A percentile compares a stretch with the other conserved stretches of the same genome.
These are phyloP conservation scores for Taxillus chinensis DNA, from an alignment of 164 flowering plant species.

Conservation along the genomic window DNA sequence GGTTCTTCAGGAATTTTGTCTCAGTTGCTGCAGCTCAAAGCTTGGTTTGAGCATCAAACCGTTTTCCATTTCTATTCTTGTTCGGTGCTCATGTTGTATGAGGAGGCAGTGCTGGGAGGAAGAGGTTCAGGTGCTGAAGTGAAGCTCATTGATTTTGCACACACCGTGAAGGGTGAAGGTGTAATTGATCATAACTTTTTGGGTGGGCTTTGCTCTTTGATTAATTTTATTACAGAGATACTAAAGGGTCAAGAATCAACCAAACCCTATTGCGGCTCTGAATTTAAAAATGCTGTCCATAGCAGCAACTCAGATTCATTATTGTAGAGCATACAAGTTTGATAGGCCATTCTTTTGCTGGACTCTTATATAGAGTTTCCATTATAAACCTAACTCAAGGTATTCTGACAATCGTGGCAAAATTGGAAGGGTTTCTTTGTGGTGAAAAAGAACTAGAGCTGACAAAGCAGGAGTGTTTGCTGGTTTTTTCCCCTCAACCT, in stretches of 20 bases:
- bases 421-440: too few relatives aligned
- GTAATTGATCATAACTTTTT: slow-evolving; percentile 88
- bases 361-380: too few relatives aligned
- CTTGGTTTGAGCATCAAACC: slow-evolving; percentile 90
- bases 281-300: too few relatives aligned
- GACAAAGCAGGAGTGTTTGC: too few relatives aligned
- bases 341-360: too few relatives aligned
- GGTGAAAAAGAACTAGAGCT: too few relatives aligned
- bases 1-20: slow-evolving; percentile 64
- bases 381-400: too few relatives aligned
- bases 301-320: too few relatives aligned
- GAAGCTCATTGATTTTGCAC: slow-evolving; percentile 89
- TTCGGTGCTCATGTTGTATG: slow-evolving; percentile 66
- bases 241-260: slow-evolving; percentile 19
- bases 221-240: slow-evolving; percentile 62
- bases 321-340: too few relatives aligned
- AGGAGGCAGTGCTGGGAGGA: slow-evolving; percentile 27
- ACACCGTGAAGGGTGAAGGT: slow-evolving; percentile 60
- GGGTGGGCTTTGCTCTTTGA: slow-evolving; percentile 89
- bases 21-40: slow-evolving; percentile 66
- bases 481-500: too few relatives aligned
- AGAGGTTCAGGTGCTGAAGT: slow-evolving; percentile 26
- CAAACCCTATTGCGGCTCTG: slow-evolving; percentile 2
- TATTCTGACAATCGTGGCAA: too few relatives aligned
- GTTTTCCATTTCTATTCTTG: slow-evolving; percentile 62